Conservation (phyloP, 495 filamentous ascomycete genomes). For the Amniculicola lignicola region DNA sequence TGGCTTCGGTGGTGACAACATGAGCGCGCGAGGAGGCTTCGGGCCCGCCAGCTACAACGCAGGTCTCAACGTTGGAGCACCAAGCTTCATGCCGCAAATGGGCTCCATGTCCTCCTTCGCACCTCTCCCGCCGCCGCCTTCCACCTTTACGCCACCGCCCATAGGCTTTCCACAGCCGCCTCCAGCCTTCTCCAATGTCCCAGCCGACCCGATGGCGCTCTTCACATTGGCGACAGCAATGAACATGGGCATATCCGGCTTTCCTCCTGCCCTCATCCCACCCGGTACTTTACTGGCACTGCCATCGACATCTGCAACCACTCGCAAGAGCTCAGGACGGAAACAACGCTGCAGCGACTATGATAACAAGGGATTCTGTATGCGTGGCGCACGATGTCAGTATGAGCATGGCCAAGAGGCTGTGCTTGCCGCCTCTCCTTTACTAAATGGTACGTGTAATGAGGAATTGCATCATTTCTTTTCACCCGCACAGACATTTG, state of each 20-base stretch:
- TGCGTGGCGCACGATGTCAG: conserved; percentile 69
- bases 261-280: conserved; percentile 50
- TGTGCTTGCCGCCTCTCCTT: conserved; percentile 37
- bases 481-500: not conserved
- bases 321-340: conserved; percentile 34
- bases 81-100: no score
- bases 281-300: conserved; percentile 8
- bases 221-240: conserved; percentile 54
- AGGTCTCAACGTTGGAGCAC: not conserved
- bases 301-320: not conserved
- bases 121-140: not conserved
- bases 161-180: conserved; percentile 49
- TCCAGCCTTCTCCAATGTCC: conserved; percentile 21
- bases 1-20: not conserved
- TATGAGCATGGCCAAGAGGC: conserved; percentile 74
- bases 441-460: not conserved
- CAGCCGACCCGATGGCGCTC: conserved; percentile 68
- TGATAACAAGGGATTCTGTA: conserved; percentile 83
- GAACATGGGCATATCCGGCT: conserved; percentile 58
- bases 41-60: not conserved
- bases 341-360: conserved; percentile 77
- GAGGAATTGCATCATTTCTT: not conserved
- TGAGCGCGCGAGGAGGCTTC: not conserved
- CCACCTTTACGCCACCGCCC: conserved; percentile 54
- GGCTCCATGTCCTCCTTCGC: no score